phyloP scores from a whole-genome alignment of 2,329 filamentous ascomycete species.

The Daldinia sp. region DNA sequence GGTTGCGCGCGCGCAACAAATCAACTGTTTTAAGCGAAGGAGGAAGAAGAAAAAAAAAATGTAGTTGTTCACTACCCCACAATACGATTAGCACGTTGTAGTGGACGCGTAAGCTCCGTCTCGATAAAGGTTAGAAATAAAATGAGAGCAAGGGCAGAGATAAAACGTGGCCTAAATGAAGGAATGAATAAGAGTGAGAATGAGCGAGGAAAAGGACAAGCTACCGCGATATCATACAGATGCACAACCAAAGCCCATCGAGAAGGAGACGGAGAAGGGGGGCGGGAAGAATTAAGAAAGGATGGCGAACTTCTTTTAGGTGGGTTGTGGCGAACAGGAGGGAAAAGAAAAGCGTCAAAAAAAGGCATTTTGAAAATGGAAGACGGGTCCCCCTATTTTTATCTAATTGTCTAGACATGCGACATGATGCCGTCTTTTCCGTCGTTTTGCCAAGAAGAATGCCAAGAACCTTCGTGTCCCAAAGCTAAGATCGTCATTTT shows the following conservation, averaged over 20 bases:
- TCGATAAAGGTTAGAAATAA: slow-evolving; percentile 18
- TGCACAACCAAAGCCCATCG: slow-evolving; percentile 5
- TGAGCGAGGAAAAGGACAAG: slow-evolving; percentile 1
- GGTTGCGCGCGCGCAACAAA: slow-evolving; percentile 25
- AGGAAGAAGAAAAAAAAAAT: slow-evolving; percentile 25
- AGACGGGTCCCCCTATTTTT: slow-evolving; percentile 38
- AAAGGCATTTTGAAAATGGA: slow-evolving; percentile 21
- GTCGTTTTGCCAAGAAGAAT: slow-evolving; percentile 42
- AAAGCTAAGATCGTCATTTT: slow-evolving; percentile 40
- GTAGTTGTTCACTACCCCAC: slow-evolving; percentile 37
- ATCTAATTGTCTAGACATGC: slow-evolving; percentile 32
- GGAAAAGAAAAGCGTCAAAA: slow-evolving; percentile 35
- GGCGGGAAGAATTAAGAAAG: slow-evolving; percentile 8
- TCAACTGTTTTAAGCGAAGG: slow-evolving; percentile 20
- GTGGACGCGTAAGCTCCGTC: slow-evolving; percentile 40
- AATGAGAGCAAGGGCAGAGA: slow-evolving; percentile 10
- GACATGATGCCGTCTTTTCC: slow-evolving; percentile 43
- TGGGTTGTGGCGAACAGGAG: slow-evolving; percentile 18
- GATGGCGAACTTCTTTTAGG: slow-evolving; percentile 2
- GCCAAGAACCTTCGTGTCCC: slow-evolving; percentile 41
- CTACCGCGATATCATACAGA: slow-evolving; percentile 9
- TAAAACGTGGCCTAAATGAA: slow-evolving; percentile 11
- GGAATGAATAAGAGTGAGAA: slow-evolving; percentile 12
- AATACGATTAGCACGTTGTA: slow-evolving; percentile 29
- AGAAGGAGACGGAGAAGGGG: neutral